Evolutionary conservation across 805 yeast species (phyloP), one percentile per base, ranked within the genome.

Genomic region (Wickerhamiella vanderwaltii): DNA sequence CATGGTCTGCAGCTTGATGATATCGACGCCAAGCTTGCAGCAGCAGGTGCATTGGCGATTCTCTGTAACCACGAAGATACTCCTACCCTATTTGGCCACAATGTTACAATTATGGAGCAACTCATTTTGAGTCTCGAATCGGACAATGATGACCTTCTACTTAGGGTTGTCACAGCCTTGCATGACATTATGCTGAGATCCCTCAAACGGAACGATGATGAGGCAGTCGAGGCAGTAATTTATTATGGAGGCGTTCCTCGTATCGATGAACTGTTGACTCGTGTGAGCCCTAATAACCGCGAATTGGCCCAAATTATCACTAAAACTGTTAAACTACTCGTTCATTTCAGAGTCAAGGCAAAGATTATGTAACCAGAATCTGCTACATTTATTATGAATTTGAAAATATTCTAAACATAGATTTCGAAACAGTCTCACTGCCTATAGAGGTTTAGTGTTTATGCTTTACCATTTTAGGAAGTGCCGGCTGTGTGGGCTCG

Each of bases 1-100:
- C 28, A 30, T 18, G 41, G 44, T 29, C 35, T 52, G 23, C 54
- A 50, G 22, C 41, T 52, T 6, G 63, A 58, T 16, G 67, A 64
- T 38, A 35, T 38, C 11, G 48, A 46, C 15, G 53, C 63, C 4
- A 53, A 61, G 9, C 28, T 49, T 2, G 68, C 68, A 1, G 67
- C 65, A 3, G 50, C 63, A 4, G 68, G 68, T 1, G 65, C 64
- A 11, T 36, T 64, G 17, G 68, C 68, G 6, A 53, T 58, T 34
- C 49, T 64, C 4, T 50, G 64, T 1, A 60, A 62, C 35, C 63
- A 64, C 63, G 55, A 51, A 9, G 57, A 58, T 1, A 63, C 59
- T 6, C 52, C 58, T 2, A 51, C 48, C 18, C 47, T 43, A 4
- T 43, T 62, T 40, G 57, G 56, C 30, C 46, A 47, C 35, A 49